Evolutionary conservation across 257 asterid species (phyloP), one percentile per base, ranked within the genome.

Genomic region (Forsythia viridissima): DNA sequence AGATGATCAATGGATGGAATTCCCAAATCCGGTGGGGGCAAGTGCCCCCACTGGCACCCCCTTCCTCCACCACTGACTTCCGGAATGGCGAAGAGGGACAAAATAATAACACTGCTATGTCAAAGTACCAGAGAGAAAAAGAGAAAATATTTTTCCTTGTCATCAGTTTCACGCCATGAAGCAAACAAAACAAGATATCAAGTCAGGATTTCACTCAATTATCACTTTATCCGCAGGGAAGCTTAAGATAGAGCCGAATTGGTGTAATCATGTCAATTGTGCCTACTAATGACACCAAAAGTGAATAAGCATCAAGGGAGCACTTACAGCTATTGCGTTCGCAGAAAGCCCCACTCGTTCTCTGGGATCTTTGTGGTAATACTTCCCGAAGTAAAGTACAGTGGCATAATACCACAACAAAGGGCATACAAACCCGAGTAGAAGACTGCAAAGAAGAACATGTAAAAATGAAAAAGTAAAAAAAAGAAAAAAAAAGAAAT

Each of bases 1-100:
- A 75, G 85, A 81, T 52, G 97, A 91, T 87, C 95, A 93, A 13
- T 89, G 95, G 93, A 77, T 73, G 1, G 78, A 30, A 30, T 30
- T 30, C 34, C 1, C 34, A 30, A 30, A 30, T 30, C 34, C 34
- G 34, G 34, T 30, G 34, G 34, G 34, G 34, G 34, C 34, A 30
- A 30, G 34, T 30, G 34, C 34, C 34, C 34, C 34, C 34, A 30
- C 34, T 30, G 34, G 34, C 34, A 30, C 34, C 34, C 34, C 34
- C 34, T 30, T 30, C 34, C 34, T 30, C 34, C 34, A 30, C 34
- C 34, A 30, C 34, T 30, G 34, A 1, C 0, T 30, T 30, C 34
- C 34, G 34, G 34, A 30, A 30, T 30, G 34, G 34, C 34, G 34
- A 16, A 52, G 18, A 16, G 21, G 16, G 61, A 16, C 20, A 52